Conservation (phyloP, 2,329 filamentous ascomycete genomes). For the Colletotrichum tropicicola region DNA sequence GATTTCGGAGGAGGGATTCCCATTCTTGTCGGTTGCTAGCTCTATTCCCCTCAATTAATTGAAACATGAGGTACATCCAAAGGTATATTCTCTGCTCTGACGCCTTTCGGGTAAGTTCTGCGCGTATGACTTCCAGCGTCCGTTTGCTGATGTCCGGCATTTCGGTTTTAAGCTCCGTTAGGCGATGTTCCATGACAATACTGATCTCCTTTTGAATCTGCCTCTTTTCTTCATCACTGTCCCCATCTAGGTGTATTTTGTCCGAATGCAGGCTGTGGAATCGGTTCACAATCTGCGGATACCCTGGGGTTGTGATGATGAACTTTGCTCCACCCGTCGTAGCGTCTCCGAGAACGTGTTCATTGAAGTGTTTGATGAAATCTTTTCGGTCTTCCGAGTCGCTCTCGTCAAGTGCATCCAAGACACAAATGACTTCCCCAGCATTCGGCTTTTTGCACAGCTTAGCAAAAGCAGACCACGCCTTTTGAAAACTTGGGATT, state of each 20-base stretch:
- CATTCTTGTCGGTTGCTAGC: neutral
- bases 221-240: neutral
- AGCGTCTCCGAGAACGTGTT: rapidly evolving
- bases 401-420: neutral
- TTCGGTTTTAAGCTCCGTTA: neutral
- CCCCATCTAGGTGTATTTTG: neutral
- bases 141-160: no score
- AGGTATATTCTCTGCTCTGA: neutral
- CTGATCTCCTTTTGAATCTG: neutral
- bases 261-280: neutral
- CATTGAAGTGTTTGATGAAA: neutral
- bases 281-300: neutral
- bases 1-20: neutral
- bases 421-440: neutral
- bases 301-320: neutral
- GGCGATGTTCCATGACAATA: neutral
- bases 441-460: neutral
- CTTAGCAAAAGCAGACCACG: neutral
- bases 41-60: neutral
- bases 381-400: neutral
- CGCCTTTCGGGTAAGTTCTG: neutral
- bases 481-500: neutral
- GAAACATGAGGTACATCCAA: neutral
- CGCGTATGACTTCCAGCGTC: neutral
- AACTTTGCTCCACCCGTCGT: neutral